Conservation (phyloP, 345 rosid species). For the Sisymbrium irio region DNA sequence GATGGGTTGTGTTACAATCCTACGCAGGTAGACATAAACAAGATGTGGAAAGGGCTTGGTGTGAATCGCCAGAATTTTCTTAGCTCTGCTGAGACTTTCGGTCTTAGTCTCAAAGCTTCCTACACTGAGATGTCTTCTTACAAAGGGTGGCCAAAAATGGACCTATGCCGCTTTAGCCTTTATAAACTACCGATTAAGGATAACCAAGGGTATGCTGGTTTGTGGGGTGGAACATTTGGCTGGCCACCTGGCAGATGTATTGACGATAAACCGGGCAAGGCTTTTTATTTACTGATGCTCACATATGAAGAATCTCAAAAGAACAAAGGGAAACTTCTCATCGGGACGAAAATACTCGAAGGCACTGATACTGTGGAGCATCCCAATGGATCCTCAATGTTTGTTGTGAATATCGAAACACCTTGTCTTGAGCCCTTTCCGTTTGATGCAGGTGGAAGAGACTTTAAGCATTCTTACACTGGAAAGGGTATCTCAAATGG, state of each 20-base stretch:
- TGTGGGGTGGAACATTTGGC: constrained; percentile 86
- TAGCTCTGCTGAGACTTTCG: no score
- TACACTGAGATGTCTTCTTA: no score
- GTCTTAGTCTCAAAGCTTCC: no score
- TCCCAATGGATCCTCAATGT: constrained; percentile 91
- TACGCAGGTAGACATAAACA: constrained; percentile 43
- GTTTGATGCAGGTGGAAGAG: constrained; percentile 57
- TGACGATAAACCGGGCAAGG: constrained; percentile 45
- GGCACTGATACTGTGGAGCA: constrained; percentile 81
- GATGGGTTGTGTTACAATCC: constrained; percentile 46
- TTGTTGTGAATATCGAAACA: constrained; percentile 56
- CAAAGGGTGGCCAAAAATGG: no score
- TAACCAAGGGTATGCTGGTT: constrained; percentile 53
- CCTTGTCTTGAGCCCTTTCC: constrained; percentile 71
- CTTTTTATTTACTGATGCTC: constrained; percentile 70
- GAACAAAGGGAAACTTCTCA: constrained; percentile 41
- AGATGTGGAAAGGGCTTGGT: constrained; percentile 19
- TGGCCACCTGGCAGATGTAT: constrained; percentile 60
- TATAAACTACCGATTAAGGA: no score
- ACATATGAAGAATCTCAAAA: constrained; percentile 63
- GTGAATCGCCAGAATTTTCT: background rate
- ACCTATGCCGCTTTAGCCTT: no score
- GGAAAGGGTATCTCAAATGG: constrained; percentile 79
- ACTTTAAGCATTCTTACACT: constrained; percentile 43
- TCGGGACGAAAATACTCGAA: constrained; percentile 41